Evolutionary conservation across 306 rosid genomes (phyloP), one percentile per base, ranked within the genome.

Genomic region (Fragaria vesca): DNA sequence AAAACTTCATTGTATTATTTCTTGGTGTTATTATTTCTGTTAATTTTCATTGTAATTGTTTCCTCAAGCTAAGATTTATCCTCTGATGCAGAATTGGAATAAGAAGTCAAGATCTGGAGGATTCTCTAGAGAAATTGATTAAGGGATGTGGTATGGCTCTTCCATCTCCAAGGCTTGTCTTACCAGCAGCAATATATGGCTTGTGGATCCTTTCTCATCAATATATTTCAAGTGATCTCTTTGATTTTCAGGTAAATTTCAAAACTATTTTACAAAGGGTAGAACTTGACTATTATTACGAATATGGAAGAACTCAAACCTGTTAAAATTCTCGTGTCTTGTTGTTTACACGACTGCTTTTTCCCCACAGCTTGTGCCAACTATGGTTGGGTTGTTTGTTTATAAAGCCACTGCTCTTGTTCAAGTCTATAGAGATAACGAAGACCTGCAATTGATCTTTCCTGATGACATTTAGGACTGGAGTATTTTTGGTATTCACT

Each of bases 391-490:
- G 80, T 81, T 94, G 97, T 89, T 94, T 75, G 98, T 90, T 67
- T 90, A 92, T 82, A 94, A 94, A 84, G 98, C 93, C 69, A 97
- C 97, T 57, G 90, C 72, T 34, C 92, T 94, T 51, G 91, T 88
- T 60, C 98, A 94, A 90, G 97, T 90, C 48, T 92, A 94, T 74
- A 87, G 98, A 83, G 98, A 94, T 78, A 94, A 94, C 34, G 94
- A 92, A 81, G 93, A 86, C 78, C 85, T 94, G 66, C 79, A 18
- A 50, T 40, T 94, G 45, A 81, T 85, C 48, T 92, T 92, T 81
- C 97, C 97, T 6, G 95, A 90, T 71, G 83, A 86, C 15, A 42
- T 57, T 58, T 45, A 36, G 17, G 32, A 26, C 62, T 69, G 1
- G 5, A 54, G 47, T 28, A 30, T 28, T 77, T n/a, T 13, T 51